phyloP scores from a whole-genome alignment of 345 rosid species.

The Bruguiera parviflora region DNA sequence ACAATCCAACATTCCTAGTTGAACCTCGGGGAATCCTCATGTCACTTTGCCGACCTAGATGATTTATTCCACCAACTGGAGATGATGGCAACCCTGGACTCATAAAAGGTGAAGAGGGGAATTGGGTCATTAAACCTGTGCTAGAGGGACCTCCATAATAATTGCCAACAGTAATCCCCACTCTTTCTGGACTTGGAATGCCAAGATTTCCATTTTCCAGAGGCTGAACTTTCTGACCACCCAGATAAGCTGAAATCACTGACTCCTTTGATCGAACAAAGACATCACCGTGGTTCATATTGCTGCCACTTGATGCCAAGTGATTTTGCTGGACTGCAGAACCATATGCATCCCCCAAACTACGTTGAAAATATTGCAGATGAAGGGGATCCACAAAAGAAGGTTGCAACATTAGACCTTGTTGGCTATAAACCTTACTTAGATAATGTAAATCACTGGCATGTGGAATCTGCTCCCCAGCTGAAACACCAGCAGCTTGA shows the following conservation, averaged over 20 bases:
- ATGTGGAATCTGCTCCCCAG: conserved; percentile 37
- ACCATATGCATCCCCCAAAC: conserved; percentile 20
- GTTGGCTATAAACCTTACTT: conserved; percentile 50
- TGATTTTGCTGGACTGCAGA: conserved; percentile 15
- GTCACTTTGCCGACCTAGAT: conserved; percentile 15
- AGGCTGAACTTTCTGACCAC: conserved; percentile 15
- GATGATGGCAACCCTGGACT: conserved; percentile 21
- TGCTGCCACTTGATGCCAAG: conserved; percentile 2
- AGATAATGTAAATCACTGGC: conserved; percentile 40
- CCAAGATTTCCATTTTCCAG: conserved; percentile 13
- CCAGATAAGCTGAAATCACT: conserved; percentile 8
- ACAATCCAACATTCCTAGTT: conserved; percentile 16
- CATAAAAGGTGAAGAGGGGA: conserved; percentile 21
- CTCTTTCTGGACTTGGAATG: conserved; percentile 19
- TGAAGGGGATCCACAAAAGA: conserved; percentile 23
- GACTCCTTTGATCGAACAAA: conserved; percentile 11
- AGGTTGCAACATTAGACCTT: conserved; percentile 36
- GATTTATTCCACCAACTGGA: conserved; percentile 21
- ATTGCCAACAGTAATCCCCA: conserved; percentile 11
- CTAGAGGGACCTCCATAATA: conserved; percentile 17
- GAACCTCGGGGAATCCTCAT: conserved; percentile 15
- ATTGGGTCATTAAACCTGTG: conserved; percentile 22
- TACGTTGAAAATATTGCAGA: conserved; percentile 24
- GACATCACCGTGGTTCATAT: conserved; percentile 11
- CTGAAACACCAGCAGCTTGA: conserved; percentile 26